Conservation (phyloP, 495 filamentous ascomycete species). For the Xylaria longipes region DNA sequence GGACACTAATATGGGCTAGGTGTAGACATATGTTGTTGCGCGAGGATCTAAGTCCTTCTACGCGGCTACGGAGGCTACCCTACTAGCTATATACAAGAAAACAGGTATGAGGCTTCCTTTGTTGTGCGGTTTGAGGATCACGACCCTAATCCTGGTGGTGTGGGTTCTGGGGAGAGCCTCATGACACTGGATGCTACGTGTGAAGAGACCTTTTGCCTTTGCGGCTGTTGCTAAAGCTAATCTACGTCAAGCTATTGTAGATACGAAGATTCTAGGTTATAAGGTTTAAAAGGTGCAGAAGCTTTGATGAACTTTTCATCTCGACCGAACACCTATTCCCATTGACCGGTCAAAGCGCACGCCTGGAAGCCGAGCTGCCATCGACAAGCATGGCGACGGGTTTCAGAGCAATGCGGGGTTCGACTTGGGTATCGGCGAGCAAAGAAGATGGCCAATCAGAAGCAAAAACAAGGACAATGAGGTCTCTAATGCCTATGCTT, state of each 20-base stretch:
- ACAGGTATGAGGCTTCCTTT: too few species aligned
- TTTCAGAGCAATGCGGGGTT: slow-evolving; percentile 27
- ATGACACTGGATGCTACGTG: slow-evolving; percentile 40
- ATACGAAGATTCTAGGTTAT: slow-evolving; percentile 45
- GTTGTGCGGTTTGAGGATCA: too few species aligned
- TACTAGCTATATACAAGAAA: too few species aligned
- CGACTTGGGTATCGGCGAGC: slow-evolving; percentile 41
- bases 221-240: slow-evolving; percentile 29
- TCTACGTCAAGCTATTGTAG: slow-evolving; percentile 37
- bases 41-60: too few species aligned
- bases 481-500: slow-evolving; percentile 34
- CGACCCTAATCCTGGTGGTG: too few species aligned
- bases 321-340: slow-evolving; percentile 26
- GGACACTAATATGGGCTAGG: too few species aligned
- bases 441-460: slow-evolving; percentile 40
- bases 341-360: slow-evolving; percentile 38
- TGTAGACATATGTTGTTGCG: too few species aligned
- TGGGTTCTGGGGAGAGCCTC: too few species aligned
- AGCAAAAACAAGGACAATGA: slow-evolving; percentile 38
- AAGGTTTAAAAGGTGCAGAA: slow-evolving; percentile 43
- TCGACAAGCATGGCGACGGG: slow-evolving; percentile 33
- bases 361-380: slow-evolving; percentile 29
- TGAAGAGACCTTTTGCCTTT: slow-evolving; percentile 46
- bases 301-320: slow-evolving; percentile 35
- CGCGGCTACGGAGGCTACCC: too few species aligned